Percentiles rank a stretch among this genome's conserved stretches.
Conservation (phyloP, 2,329 filamentous ascomycete genomes). For the Aspergillus transmontanensis region DNA sequence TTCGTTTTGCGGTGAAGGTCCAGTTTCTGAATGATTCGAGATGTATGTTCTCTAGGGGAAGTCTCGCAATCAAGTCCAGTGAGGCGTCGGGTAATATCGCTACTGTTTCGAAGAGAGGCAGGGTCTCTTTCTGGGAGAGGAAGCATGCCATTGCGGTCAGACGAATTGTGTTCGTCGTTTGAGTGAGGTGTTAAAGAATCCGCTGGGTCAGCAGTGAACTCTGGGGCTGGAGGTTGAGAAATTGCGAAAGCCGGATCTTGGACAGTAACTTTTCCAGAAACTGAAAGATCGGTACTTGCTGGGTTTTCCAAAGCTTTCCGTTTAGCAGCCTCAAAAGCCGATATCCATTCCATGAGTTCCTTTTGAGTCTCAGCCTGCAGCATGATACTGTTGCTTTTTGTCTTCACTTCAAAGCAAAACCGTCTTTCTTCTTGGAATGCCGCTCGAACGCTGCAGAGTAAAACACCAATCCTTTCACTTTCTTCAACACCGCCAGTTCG, state of each 20-base stretch:
- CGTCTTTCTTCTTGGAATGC: constrained; percentile 89
- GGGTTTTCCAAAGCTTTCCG: constrained; percentile 83
- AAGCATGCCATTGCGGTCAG: constrained; percentile 67
- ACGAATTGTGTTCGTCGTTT: constrained; percentile 56
- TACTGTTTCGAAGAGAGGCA: constrained; percentile 65
- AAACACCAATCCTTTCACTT: constrained; percentile 91
- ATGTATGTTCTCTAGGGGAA: constrained; percentile 73
- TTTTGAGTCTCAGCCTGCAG: constrained; percentile 90
- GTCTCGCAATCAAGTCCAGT: constrained; percentile 61
- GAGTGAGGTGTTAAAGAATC: constrained; percentile 64
- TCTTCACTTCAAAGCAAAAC: constrained; percentile 98
- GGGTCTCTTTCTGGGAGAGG: constrained; percentile 66
- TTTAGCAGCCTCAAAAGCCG: constrained; percentile 91
- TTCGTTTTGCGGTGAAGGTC: constrained; percentile 80
- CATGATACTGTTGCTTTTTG: constrained; percentile 86
- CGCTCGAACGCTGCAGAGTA: constrained; percentile 89
- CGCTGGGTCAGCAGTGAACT: constrained; percentile 80
- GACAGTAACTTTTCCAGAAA: constrained; percentile 46
- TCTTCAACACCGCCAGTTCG: constrained; percentile 85
- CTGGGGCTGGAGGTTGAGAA: constrained; percentile 80
- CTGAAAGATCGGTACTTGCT: constrained; percentile 52
- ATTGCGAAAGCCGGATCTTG: constrained; percentile 85
- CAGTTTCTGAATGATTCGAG: constrained; percentile 88
- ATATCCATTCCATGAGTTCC: constrained; percentile 93
- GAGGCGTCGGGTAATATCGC: constrained; percentile 65